Conservation (phyloP, 2,329 filamentous ascomycete species). For the Helotiales sp. region DNA sequence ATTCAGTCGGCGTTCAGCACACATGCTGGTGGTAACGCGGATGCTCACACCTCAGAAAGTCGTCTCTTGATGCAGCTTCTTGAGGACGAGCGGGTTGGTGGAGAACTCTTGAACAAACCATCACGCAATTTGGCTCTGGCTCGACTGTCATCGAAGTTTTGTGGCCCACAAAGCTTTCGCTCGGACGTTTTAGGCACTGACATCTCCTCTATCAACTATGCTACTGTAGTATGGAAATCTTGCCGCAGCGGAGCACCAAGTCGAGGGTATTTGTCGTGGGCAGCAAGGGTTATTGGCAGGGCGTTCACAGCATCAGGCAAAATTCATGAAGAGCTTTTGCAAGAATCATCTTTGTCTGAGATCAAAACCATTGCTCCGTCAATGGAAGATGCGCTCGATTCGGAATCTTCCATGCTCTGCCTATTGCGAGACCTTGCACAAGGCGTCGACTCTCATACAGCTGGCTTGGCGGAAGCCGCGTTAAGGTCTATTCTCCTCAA, state of each 20-base stretch:
- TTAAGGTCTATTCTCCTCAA: slow-evolving; percentile 56
- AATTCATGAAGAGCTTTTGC: slow-evolving; percentile 59
- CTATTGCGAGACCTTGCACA: slow-evolving; percentile 63
- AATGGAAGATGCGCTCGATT: slow-evolving; percentile 45
- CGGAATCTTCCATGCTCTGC: slow-evolving; percentile 62
- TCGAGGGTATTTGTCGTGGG: slow-evolving; percentile 77
- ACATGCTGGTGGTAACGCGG: slow-evolving; percentile 66
- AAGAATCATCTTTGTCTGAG: slow-evolving; percentile 56
- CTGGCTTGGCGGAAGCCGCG: slow-evolving; percentile 61
- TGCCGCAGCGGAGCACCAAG: slow-evolving; percentile 61
- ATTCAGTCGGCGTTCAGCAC: slow-evolving; percentile 68
- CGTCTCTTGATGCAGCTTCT: slow-evolving; percentile 77
- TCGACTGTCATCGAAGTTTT: slow-evolving; percentile 75
- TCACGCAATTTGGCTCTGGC: slow-evolving; percentile 70
- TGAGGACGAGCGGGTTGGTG: slow-evolving; percentile 63
- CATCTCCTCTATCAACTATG: slow-evolving; percentile 58
- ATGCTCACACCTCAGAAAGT: slow-evolving; percentile 72
- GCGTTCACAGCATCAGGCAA: slow-evolving; percentile 77
- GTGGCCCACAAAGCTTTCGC: slow-evolving; percentile 54
- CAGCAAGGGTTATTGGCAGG: slow-evolving; percentile 78
- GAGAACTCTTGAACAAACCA: slow-evolving; percentile 67
- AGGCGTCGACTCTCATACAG: slow-evolving; percentile 53
- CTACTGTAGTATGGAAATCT: slow-evolving; percentile 73
- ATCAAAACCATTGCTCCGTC: slow-evolving; percentile 38
- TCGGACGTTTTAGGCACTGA: slow-evolving; percentile 72